Evolutionary conservation across 345 rosid genomes (phyloP), one percentile per base, ranked within the genome.

Genomic region (Eucalyptus pauciflora): DNA sequence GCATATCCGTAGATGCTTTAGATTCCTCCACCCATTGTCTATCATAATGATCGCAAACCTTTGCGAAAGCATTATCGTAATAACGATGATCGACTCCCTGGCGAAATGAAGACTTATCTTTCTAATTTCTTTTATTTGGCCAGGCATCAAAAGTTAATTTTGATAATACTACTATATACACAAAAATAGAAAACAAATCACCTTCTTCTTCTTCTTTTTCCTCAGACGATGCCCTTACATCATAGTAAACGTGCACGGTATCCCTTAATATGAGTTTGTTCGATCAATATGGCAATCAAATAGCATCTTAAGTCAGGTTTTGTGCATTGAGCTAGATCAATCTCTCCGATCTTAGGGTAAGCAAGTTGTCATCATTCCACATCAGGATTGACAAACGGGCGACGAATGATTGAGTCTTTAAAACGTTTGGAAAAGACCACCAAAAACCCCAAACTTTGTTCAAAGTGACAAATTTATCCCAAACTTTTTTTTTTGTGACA

Each of bases 161-260:
- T 18, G 46, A 20, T 20, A 37, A 10, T 10, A 71, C 81, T 18
- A 37, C 7, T 33, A 31, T 33, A 71, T 17, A 10, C 45, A 37
- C 25, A 71, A 71, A 33, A 71, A 71, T 33, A 18, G 25, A 33
- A 71, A 33, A 33, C 22, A 10, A 17, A 33, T 27, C 69, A 62
- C 33, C 45, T 27, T 27, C 27, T 17, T 10, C 41, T 37, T 37
- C 41, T 17, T 16, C 33, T 33, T 37, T 71, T 33, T 18, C 10
- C 46, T 37, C 7, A 3, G 0, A 37, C 20, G 7, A 37, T 71
- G 45, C 45, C 46, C 25, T 10, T 4, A 9, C 24, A 33, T 5
- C 81, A 9, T 17, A 8, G 25, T 8, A 31, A 16, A 1, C 3
- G 0, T 11, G 3, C 83, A 37, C 7, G 25, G 22, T 12, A 37